Base-by-base conservation (phyloP, 139 green algal species). In the Micractinium sp. region DNA sequence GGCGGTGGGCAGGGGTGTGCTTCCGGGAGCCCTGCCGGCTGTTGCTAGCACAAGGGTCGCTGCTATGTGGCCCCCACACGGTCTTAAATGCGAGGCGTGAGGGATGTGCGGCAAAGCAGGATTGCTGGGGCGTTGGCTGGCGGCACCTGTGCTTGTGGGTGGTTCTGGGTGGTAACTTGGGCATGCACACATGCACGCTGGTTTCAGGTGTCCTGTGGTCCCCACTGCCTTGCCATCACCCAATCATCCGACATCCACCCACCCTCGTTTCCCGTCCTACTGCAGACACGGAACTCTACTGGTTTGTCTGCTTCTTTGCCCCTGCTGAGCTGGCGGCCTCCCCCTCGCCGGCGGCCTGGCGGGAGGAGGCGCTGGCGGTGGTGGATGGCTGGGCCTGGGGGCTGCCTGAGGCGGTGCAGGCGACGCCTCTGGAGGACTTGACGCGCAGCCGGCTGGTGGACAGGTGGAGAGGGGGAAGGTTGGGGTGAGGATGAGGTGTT, bases 241-340 rank as follows among this genome's bases (percentile, higher is more conserved):
- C 9, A 56, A 56, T 56, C 47, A 56, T 9, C 9, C 9, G 47
- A 9, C 47, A 16, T 60, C 38, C 38, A 2, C 76, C 22, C 16
- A 23, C 29, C 33, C 63, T 38, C 63, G 35, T 36, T 35, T 78
- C 13, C 9, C 31, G 23, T 92, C 78, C 35, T 33, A 12, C n/a
- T 73, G 31, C 63, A 90, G 90, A 92, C 41, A 80, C 63, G 0
- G 88, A 95, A 78, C 61, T 94, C 27, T 97, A 97, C 92, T 97
- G 95, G 95, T 98, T 95, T 89, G 90, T 83, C 31, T 88, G 79
- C 76, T 91, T 92, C 63, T 47, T 90, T 25, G 47, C 41, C 23
- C 35, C 80, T 9, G 69, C 41, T 25, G 47, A 69, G 16, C 41
- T n/a, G 35, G 60, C 27, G 25, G 25, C 41, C 12, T 22, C 81